These are phyloP conservation scores for Tuber umbilicatum DNA, from an alignment of 495 filamentous ascomycete genomes.

Conservation along the genomic window DNA sequence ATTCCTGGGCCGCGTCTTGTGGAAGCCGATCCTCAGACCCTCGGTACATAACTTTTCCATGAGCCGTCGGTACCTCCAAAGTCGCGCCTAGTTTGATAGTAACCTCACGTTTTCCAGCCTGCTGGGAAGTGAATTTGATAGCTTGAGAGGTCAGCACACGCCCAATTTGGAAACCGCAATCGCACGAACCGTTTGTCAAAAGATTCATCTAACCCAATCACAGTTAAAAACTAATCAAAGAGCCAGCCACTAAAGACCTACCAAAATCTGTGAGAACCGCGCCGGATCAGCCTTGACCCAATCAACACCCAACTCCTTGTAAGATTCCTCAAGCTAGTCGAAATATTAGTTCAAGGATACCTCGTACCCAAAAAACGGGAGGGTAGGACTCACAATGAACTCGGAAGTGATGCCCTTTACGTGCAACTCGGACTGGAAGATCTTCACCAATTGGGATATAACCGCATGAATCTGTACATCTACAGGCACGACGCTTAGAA, in stretches of 20 bases:
- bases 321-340: conserved; percentile 32
- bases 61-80: conserved; percentile 48
- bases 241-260: conserved; percentile 5
- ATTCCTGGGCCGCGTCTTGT: conserved; percentile 24
- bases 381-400: conserved; percentile 18
- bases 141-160: conserved; percentile 61
- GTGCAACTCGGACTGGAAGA: conserved; percentile 36
- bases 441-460: conserved; percentile 47
- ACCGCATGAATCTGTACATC: conserved; percentile 62
- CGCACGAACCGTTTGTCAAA: conserved; percentile 6
- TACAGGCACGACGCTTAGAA: conserved; percentile 62
- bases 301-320: conserved; percentile 28
- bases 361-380: neutral
- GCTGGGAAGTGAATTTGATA: conserved; percentile 66
- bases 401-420: conserved; percentile 25
- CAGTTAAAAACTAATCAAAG: neutral
- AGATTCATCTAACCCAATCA: neutral
- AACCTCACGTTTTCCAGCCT: conserved; percentile 54
- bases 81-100: conserved; percentile 65
- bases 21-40: conserved; percentile 13
- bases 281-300: conserved; percentile 39
- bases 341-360: neutral
- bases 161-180: conserved; percentile 14
- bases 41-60: conserved; percentile 31
- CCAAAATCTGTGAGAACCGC: conserved; percentile 38